Percentiles rank a stretch among this genome's conserved stretches.
phyloP scores from a whole-genome alignment of 768 basidiomycete genomes.

The Mycena pura region DNA sequence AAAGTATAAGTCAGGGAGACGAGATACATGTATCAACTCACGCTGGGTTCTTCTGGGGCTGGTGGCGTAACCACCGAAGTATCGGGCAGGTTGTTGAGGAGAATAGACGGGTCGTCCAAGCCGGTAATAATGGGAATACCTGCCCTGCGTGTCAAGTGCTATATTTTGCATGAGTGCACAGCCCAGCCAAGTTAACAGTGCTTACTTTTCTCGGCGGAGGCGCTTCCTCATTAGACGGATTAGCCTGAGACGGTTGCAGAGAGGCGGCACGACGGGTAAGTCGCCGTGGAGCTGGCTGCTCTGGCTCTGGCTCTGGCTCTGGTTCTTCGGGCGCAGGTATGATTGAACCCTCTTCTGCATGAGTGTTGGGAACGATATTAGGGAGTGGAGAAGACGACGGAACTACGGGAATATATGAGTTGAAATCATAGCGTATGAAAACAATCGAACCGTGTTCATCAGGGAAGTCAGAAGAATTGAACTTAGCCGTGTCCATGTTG shows the following conservation, averaged over 20 bases:
- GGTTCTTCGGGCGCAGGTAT: slow-evolving; percentile 30
- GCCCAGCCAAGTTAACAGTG: neutral
- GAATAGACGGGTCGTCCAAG: slow-evolving; percentile 50
- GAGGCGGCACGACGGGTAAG: slow-evolving; percentile 48
- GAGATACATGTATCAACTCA: slow-evolving; percentile 25
- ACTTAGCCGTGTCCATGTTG: slow-evolving; percentile 39
- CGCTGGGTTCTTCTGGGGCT: slow-evolving; percentile 8
- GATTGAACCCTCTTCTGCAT: slow-evolving; percentile 56
- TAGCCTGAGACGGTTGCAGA: slow-evolving; percentile 47
- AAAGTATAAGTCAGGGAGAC: neutral
- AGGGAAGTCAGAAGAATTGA: slow-evolving; percentile 31
- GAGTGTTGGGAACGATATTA: slow-evolving; percentile 58
- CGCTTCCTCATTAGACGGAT: slow-evolving; percentile 25
- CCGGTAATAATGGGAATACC: slow-evolving; percentile 48
- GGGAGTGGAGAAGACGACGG: slow-evolving; percentile 49
- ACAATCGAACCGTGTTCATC: slow-evolving; percentile 23
- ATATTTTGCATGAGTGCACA: neutral
- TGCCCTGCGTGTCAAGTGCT: slow-evolving; percentile 52
- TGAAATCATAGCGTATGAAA: neutral
- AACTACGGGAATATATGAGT: slow-evolving; percentile 1
- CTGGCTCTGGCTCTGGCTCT: slow-evolving; percentile 25
- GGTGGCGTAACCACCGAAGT: slow-evolving; percentile 27
- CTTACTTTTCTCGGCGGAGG: slow-evolving; percentile 41
- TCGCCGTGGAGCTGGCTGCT: slow-evolving; percentile 8
- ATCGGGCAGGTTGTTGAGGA: slow-evolving; percentile 42